phyloP scores from a whole-genome alignment of 2,329 filamentous ascomycete genomes.

The Sphaerostilbella broomeana region DNA sequence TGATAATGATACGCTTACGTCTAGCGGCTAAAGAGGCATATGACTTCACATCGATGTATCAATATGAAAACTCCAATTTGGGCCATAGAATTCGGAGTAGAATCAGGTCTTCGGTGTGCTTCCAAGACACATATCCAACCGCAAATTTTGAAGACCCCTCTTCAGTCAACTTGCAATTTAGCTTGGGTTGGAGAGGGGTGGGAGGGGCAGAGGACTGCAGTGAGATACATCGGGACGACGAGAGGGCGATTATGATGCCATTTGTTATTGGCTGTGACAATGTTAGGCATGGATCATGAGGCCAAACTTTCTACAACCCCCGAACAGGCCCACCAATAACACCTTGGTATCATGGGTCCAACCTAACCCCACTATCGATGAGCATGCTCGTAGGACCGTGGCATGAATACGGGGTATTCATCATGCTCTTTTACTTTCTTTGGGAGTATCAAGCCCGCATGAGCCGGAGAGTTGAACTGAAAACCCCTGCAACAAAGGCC shows the following conservation, averaged over 20 bases:
- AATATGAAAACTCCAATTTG: too few species aligned
- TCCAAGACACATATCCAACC: too few species aligned
- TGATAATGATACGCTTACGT: too few species aligned
- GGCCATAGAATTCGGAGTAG: too few species aligned
- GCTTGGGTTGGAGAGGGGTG: too few species aligned
- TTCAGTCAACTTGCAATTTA: too few species aligned
- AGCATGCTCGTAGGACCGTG: slow-evolving; percentile 1
- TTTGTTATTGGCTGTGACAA: slow-evolving; percentile 4
- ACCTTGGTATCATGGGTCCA: slow-evolving; percentile 7
- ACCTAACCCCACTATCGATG: slow-evolving; percentile 7
- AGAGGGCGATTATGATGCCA: background rate
- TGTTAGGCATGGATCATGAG: slow-evolving; percentile 7
- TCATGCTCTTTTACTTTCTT: background rate
- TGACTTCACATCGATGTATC: too few species aligned
- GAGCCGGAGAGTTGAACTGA: slow-evolving; percentile 8
- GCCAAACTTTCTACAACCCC: background rate
- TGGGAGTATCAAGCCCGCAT: slow-evolving; percentile 1
- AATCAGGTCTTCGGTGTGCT: too few species aligned
- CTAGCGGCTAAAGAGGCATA: too few species aligned
- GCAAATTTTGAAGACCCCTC: too few species aligned
- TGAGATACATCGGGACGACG: too few species aligned
- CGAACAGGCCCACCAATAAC: background rate
- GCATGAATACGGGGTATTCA: background rate
- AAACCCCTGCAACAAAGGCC: background rate
- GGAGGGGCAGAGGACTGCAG: too few species aligned